phyloP scores from a whole-genome alignment of 1,284 basidiomycete species.

The Ceratobasidium sp. region DNA sequence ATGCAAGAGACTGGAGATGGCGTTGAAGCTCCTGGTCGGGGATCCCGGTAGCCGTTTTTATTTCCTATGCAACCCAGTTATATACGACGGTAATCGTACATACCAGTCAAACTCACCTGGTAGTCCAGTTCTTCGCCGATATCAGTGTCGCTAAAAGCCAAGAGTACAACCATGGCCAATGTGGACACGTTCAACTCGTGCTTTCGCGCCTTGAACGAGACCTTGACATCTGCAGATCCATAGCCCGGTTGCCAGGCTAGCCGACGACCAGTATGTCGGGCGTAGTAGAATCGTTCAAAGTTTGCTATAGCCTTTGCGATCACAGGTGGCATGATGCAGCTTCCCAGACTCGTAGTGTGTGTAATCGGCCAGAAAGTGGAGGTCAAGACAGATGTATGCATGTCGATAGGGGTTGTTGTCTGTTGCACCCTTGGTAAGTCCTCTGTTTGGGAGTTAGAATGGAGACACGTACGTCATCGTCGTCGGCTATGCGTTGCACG shows the following conservation, averaged over 20 bases:
- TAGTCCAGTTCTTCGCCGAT: slow-evolving; percentile 80
- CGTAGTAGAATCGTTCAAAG: slow-evolving; percentile 92
- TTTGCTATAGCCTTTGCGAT: slow-evolving; percentile 74
- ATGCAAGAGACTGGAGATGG: slow-evolving; percentile 94
- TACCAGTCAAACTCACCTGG: slow-evolving; percentile 60
- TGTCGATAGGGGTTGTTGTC: slow-evolving; percentile 69
- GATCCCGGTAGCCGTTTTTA: slow-evolving; percentile 72
- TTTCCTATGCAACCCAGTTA: slow-evolving; percentile 56
- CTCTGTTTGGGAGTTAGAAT: slow-evolving; percentile 49
- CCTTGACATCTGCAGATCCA: slow-evolving; percentile 90
- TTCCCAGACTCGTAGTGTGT: slow-evolving; percentile 58
- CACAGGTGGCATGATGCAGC: slow-evolving; percentile 69
- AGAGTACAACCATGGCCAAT: slow-evolving; percentile 86
- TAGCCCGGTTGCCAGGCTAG: slow-evolving; percentile 95
- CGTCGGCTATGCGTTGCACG: slow-evolving; percentile 72
- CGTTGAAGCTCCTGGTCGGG: slow-evolving; percentile 85
- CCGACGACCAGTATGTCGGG: slow-evolving; percentile 87
- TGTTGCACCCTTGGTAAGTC: slow-evolving; percentile 1
- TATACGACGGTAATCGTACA: slow-evolving; percentile 36
- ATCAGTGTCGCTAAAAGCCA: slow-evolving; percentile 83
- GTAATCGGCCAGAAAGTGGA: slow-evolving; percentile 90
- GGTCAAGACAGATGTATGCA: slow-evolving; percentile 88
- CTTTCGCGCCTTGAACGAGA: slow-evolving; percentile 79
- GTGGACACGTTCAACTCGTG: slow-evolving; percentile 97
- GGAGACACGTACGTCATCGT: slow-evolving; percentile 59